Evolutionary conservation across 2,329 filamentous ascomycete species (phyloP).

Genomic region (Verticillium tricorpus): DNA sequence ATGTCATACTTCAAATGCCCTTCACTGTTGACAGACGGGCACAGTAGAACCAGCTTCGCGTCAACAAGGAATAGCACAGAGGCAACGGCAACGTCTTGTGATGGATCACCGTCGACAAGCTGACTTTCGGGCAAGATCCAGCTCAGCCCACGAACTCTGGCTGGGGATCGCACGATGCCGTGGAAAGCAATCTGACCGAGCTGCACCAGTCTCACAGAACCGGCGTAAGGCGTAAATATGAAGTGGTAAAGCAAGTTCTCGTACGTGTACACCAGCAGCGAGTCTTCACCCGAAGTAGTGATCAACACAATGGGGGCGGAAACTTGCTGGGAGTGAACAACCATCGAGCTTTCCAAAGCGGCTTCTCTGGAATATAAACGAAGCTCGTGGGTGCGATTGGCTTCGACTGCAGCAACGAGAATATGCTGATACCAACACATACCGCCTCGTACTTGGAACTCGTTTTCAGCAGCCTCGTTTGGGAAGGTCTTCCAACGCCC

Average conservation of each 20-base stretch:
- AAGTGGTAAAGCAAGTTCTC: conserved; percentile 96
- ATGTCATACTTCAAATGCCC: conserved; percentile 96
- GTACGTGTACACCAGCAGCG: conserved; percentile 91
- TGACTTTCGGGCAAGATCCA: conserved; percentile 95
- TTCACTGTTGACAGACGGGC: conserved; percentile 77
- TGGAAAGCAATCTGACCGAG: conserved; percentile 98
- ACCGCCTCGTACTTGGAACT: conserved; percentile 87
- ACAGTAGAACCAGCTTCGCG: conserved; percentile 88
- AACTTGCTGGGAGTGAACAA: conserved; percentile 73
- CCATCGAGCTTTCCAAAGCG: conserved; percentile 65
- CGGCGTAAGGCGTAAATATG: conserved; percentile 71
- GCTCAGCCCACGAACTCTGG: conserved; percentile 85
- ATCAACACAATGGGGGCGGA: conserved; percentile 86
- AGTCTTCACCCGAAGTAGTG: conserved; percentile 86
- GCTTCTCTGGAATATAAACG: conserved; percentile 91
- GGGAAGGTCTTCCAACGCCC: conserved; percentile 94
- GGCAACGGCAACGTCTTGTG: conserved; percentile 88
- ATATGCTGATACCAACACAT: conserved; percentile 99
- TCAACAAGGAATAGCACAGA: conserved; percentile 96
- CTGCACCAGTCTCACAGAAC: conserved; percentile 71
- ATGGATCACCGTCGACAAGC: conserved; percentile 84
- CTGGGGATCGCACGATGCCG: conserved; percentile 90
- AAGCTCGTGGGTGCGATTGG: conserved; percentile 74
- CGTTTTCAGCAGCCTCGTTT: conserved; percentile 75
- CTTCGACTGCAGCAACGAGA: conserved; percentile 88